A percentile compares a stretch with the other conserved stretches of the same genome.
These are phyloP conservation scores for Schrenkiella parvula DNA, from an alignment of 345 rosid genomes.

Conservation along the genomic window DNA sequence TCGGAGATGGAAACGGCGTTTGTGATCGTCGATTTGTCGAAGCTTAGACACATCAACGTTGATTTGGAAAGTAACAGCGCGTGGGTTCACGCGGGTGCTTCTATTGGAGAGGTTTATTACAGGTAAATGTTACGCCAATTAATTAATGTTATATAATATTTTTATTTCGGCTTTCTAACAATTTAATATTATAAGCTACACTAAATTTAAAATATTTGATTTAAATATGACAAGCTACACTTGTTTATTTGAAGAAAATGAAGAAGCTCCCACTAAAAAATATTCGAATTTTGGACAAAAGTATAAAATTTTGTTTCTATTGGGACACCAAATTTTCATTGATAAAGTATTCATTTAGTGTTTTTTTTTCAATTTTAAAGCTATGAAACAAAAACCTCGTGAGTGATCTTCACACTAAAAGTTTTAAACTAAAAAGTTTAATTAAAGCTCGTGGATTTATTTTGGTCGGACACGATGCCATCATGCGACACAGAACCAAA, in stretches of 20 bases:
- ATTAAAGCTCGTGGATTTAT: neutral
- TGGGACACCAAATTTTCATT: neutral
- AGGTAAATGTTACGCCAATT: slow-evolving; percentile 9
- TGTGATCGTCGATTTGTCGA: slow-evolving; percentile 50
- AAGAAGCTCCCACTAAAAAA: neutral
- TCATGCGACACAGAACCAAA: neutral
- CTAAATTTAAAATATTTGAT: neutral
- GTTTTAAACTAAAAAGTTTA: neutral
- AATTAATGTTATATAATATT: too few relatives aligned
- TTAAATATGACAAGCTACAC: neutral
- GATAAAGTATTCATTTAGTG: too few relatives aligned
- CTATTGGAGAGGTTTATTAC: slow-evolving; percentile 55
- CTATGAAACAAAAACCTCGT: neutral
- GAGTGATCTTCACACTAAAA: neutral
- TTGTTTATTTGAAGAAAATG: neutral
- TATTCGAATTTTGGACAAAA: neutral
- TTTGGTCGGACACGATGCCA: neutral
- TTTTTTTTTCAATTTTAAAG: too few relatives aligned
- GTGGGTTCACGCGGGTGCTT: slow-evolving; percentile 76
- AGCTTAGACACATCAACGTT: slow-evolving; percentile 50
- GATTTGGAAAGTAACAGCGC: slow-evolving; percentile 47
- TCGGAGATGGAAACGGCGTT: slow-evolving; percentile 53
- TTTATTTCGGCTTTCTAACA: neutral
- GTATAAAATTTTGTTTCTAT: neutral
- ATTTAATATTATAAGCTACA: neutral